Evolutionary conservation across 2,329 filamentous ascomycete species (phyloP).

Genomic region (Chaetomiaceae sp.): DNA sequence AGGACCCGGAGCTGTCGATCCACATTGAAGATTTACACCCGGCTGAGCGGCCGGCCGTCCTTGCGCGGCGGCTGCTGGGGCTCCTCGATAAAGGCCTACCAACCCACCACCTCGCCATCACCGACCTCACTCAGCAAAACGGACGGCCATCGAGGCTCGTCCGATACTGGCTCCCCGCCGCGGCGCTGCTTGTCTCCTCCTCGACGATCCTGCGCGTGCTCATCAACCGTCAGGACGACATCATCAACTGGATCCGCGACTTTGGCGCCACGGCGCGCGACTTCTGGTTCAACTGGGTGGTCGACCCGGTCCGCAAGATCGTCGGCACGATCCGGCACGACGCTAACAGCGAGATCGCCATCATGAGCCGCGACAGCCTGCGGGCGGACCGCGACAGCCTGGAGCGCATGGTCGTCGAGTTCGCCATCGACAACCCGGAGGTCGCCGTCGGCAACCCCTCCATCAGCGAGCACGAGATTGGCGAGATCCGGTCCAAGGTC

Average conservation of each 20-base stretch:
- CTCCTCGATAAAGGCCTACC: conserved; percentile 68
- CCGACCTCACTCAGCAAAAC: conserved; percentile 53
- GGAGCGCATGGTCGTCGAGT: conserved; percentile 97
- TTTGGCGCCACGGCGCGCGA: conserved; percentile 74
- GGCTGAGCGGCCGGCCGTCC: conserved; percentile 48
- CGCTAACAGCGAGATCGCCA: conserved; percentile 85
- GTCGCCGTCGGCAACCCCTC: conserved; percentile 46
- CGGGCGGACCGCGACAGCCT: conserved; percentile 85
- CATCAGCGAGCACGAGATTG: conserved; percentile 64
- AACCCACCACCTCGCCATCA: conserved; percentile 56
- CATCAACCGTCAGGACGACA: conserved; percentile 67
- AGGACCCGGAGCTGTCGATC: conserved; percentile 54
- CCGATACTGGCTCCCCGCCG: conserved; percentile 83
- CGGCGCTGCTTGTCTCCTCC: conserved; percentile 69
- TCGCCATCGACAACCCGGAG: conserved; percentile 76
- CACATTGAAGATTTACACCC: conserved; percentile 44
- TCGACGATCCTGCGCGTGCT: conserved; percentile 80
- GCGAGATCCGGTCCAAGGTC: conserved; percentile 72
- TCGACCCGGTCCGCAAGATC: conserved; percentile 77
- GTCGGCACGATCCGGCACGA: conserved; percentile 92
- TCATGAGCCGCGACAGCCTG: conserved; percentile 91
- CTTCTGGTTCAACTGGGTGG: conserved; percentile 95
- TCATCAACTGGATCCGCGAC: conserved; percentile 74
- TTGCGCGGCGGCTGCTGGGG: conserved; percentile 62
- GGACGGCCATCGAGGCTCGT: conserved; percentile 71